Evolutionary conservation across 768 basidiomycete species (phyloP), one percentile per base, ranked within the genome.

Genomic region (Mycena indigotica): DNA sequence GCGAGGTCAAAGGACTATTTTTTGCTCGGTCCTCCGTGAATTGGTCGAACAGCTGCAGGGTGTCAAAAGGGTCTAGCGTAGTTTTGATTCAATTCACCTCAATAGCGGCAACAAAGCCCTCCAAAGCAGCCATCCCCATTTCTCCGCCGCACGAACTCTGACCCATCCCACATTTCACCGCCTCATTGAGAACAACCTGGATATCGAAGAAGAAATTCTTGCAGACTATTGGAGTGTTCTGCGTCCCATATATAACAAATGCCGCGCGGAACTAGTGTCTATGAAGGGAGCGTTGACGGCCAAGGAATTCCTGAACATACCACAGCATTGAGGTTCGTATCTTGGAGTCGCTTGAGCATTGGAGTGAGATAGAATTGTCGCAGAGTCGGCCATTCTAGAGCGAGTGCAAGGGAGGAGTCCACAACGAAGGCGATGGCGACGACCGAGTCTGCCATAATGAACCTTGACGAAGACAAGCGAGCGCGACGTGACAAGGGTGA

Each of bases 51-150:
- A 82, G 61, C 79, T 80, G 35, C 16, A 38, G 6, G 25, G 5
- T 13, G 8, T 44, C 40, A 57, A 25, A 6, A 40, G 30, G 5
- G 21, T 40, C 30, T 44, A 32, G 25, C 53, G 10, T 23, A 19
- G 2, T 19, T 35, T 3, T 19, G 39, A 38, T 29, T 29, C 16
- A 29, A 29, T 39, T 21, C 52, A 89, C 88, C 78, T 91, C 88
- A 23, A 90, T 70, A 28, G 84, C 85, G 17, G 88, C 85, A 15
- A 87, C 84, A 13, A 89, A 68, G 6, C 85, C 89, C 56, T 91
- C 89, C 5, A 91, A 71, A 3, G 85, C 84, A 25, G 87, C 85
- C 80, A 89, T 79, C 1, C 88, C 88, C 55, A 66, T 69, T 26
- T 68, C 68, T 1, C 77, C 78, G 5, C 80, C 80, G 6, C 77